A percentile compares a stretch with the other conserved stretches of the same genome.
Conservation (phyloP, 1,284 basidiomycete genomes). For the Thelephora terrestris region DNA sequence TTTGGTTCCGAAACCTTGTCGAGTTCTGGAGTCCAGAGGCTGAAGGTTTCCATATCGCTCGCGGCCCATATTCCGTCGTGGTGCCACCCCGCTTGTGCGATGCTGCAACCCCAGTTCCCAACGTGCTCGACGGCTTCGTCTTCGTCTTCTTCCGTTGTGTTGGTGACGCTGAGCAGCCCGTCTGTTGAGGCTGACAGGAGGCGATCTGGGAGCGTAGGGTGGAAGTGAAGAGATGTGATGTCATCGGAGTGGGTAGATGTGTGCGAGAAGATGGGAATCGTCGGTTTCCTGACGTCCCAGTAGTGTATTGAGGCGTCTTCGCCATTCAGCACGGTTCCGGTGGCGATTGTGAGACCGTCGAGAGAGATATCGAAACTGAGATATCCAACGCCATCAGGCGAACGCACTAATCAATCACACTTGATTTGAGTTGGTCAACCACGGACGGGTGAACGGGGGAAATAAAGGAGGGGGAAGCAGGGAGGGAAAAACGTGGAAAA, state of each 20-base stretch:
- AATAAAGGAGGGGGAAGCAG: neutral
- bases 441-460: neutral
- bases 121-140: conserved; percentile 64
- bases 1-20: conserved; percentile 24
- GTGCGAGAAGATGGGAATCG: conserved; percentile 38
- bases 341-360: conserved; percentile 57
- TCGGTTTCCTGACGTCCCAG: conserved; percentile 50
- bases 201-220: conserved; percentile 16
- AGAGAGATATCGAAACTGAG: conserved; percentile 60
- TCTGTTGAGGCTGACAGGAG: conserved; percentile 66
- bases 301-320: conserved; percentile 65
- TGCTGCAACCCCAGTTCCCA: conserved; percentile 65
- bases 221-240: conserved; percentile 57
- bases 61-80: conserved; percentile 49
- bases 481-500: conserved; percentile 20
- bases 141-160: conserved; percentile 60
- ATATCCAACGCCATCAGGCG: conserved; percentile 26
- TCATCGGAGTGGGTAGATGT: conserved; percentile 72
- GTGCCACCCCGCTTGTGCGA: conserved; percentile 67
- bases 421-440: conserved; percentile 31
- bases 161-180: conserved; percentile 57
- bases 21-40: conserved; percentile 60
- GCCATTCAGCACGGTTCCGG: conserved; percentile 57
- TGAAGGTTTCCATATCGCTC: conserved; percentile 81
- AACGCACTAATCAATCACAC: conserved; percentile 17